Base-by-base conservation (phyloP, 306 rosid species). In the Macrotyloma uniflorum region DNA sequence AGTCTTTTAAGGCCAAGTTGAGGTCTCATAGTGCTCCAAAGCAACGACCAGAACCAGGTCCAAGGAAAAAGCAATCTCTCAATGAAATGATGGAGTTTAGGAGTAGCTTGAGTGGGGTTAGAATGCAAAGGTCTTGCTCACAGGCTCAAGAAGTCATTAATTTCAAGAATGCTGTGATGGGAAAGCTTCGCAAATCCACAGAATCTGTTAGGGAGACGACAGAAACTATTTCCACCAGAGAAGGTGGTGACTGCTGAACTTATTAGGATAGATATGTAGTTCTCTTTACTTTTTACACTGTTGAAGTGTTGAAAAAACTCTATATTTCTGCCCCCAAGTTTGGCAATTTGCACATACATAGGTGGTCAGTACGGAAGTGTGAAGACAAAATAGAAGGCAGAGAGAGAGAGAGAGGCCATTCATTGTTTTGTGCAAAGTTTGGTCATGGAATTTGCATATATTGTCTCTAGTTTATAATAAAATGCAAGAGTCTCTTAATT, bases 21-120 rank as follows among this genome's bases (percentile, higher is more conserved):
- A 87, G 98, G 81, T 91, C 98, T 2, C 87, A 94, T 8, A 90
- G 96, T 63, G 98, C 97, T 43, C 98, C 98, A 18, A 94, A 90
- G 76, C 98, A 94, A 82, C 32, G 98, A 77, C 97, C 98, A 2
- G 94, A 91, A 50, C 72, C 89, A 0, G 88, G 89, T 58, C 36
- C 83, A 8, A 94, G 80, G 88, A 91, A 74, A 80, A 84, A 88
- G 84, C 86, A 90, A n/a, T 86, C 94, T 15, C 82, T 90, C 47
- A 84, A 84, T 19, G 98, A 94, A 53, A 67, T 88, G 87, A 77
- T 93, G 85, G 93, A 89, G 72, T 93, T 93, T 0, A 87, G 98
- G 77, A 90, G 33, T 54, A 91, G 96, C 18, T 74, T 93, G 15
- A 90, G 97, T 74, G 98, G 94, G 22, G 90, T 90, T 73, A 63